Conservation (phyloP, 1,139 yeast species). For the Saccharomyces hybrid region DNA sequence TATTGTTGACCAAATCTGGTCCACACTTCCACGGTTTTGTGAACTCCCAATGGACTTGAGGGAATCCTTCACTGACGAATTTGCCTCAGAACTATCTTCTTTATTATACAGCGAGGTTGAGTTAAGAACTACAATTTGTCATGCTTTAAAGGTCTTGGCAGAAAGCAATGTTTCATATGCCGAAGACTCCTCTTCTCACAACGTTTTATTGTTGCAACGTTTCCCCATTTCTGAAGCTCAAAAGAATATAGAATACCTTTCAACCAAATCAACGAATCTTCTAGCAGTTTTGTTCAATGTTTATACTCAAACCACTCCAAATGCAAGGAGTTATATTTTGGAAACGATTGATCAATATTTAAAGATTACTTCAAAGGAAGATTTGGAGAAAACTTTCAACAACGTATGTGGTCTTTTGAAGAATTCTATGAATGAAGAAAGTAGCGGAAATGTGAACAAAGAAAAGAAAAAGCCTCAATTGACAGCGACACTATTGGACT, state of each 20-base stretch:
- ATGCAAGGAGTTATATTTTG: conserved; percentile 71
- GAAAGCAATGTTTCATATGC: conserved; percentile 64
- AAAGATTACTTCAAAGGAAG: conserved; percentile 58
- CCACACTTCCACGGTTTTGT: conserved; percentile 80
- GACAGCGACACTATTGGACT: conserved; percentile 83
- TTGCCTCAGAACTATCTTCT: conserved; percentile 72
- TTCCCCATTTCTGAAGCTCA: conserved; percentile 52
- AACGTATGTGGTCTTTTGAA: conserved; percentile 76
- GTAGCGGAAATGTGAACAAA: conserved; percentile 24
- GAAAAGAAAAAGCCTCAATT: conserved; percentile 37
- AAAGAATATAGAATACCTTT: conserved; percentile 52
- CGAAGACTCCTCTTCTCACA: conserved; percentile 50
- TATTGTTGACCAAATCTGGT: conserved; percentile 85
- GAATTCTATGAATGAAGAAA: conserved; percentile 63
- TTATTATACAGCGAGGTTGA: conserved; percentile 67
- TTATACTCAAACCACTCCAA: conserved; percentile 77
- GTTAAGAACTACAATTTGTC: conserved; percentile 71
- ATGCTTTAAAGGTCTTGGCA: conserved; percentile 67
- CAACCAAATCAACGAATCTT: conserved; percentile 61
- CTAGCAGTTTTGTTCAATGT: conserved; percentile 86
- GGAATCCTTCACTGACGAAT: conserved; percentile 56
- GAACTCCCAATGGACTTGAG: conserved; percentile 74
- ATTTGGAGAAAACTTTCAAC: conserved; percentile 68
- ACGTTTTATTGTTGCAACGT: conserved; percentile 50
- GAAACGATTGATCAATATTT: conserved; percentile 81